Base-by-base conservation (phyloP, 805 yeast genomes). In the Metschnikowia sp. region DNA sequence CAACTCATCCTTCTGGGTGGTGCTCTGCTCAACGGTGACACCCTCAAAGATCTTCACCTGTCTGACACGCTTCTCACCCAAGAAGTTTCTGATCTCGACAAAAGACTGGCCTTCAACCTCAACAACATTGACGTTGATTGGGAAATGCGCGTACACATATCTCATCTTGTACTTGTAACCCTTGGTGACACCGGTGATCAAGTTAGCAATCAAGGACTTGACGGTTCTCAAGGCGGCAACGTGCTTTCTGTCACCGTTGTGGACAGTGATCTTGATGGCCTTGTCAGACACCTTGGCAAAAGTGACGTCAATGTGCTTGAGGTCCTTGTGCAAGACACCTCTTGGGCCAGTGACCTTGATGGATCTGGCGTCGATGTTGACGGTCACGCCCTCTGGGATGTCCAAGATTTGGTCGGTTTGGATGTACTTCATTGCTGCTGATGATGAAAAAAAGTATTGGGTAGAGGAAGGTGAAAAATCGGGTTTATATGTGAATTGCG, bases 141-240 rank as follows among this genome's bases (percentile, higher is more conserved):
- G 99, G 96, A 94, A 94, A 88, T 94, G 99, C 85, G 99, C 99
- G 74, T 92, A 95, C 59, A 94, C 99, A 77, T 89, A 91, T 84
- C 98, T 90, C 97, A 94, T 86, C 88, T 94, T 94, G 94, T 94
- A 94, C 80, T 88, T 84, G 96, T 79, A 92, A 78, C 98, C 99
- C 82, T 84, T 84, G 75, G 99, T 94, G 73, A 94, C 99, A 87
- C 99, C 99, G 63, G 87, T 88, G 78, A 94, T 76, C 84, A 94
- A 77, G 88, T 94, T 94, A 72, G 88, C 72, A 67, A 94, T 82
- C 73, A 94, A 80, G 60, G 98, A 88, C 81, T 89, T 91, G 76
- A 94, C 98, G 56, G 99, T 92, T 84, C 98, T 91, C 75, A 94
- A 82, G 70, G 97, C 87, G 74, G 99, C 99, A 75, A 94, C 98